These are phyloP conservation scores for Nannochloropsis salina DNA, from an alignment of 108 stramenopile species.

Conservation along the genomic window DNA sequence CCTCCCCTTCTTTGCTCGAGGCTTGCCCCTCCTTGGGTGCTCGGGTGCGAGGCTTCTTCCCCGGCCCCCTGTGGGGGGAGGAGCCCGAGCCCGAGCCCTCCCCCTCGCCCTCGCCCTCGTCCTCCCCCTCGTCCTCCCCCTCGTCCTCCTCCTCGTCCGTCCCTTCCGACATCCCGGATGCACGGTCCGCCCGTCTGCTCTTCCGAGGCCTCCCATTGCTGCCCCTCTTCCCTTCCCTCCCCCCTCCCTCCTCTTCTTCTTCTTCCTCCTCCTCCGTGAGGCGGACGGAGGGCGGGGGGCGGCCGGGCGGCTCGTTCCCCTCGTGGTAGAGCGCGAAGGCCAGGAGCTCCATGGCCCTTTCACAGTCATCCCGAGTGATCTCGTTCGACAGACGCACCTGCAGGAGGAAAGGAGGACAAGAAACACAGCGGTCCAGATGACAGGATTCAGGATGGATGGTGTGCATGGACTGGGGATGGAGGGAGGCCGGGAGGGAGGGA, in stretches of 20 bases:
- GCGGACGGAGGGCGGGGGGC: conserved; percentile 5
- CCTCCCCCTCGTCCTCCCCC: not conserved
- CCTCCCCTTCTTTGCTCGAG: not conserved
- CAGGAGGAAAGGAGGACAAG: not conserved
- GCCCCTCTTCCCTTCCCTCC: not conserved
- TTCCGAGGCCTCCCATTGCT: not conserved
- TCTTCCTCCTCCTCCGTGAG: not conserved
- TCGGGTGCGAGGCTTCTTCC: not conserved
- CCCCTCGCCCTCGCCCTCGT: not conserved
- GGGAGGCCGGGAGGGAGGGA: not conserved
- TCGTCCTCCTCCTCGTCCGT: not conserved
- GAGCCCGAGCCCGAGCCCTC: not conserved
- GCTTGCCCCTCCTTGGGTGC: not conserved
- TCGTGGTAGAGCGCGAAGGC: conserved; percentile 39
- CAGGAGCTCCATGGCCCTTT: conserved; percentile 28
- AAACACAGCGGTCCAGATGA: no score
- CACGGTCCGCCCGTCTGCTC: not conserved
- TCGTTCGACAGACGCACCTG: not conserved
- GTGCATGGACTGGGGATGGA: no score
- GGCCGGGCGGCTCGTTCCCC: not conserved
- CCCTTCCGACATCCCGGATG: not conserved
- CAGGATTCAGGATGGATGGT: no score
- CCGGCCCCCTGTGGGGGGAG: not conserved
- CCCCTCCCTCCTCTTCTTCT: not conserved
- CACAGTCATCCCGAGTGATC: conserved; percentile 14